Conservation (phyloP, 345 rosid genomes). For the Brassica nigra region DNA sequence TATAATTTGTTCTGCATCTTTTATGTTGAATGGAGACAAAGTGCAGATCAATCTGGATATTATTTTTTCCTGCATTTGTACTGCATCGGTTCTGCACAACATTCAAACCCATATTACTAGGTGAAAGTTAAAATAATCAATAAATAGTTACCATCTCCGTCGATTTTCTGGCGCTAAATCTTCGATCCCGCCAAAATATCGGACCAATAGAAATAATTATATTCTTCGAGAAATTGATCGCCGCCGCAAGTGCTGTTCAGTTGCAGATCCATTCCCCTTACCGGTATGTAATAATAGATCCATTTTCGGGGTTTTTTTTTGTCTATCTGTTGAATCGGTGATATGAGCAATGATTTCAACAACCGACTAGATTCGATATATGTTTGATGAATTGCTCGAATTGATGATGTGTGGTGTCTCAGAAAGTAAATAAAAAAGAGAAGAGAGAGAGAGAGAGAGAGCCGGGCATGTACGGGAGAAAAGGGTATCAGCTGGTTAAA, state of each 20-base stretch:
- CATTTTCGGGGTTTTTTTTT: background rate
- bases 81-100: no score
- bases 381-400: constrained; percentile 43
- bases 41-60: no score
- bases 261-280: background rate
- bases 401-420: background rate
- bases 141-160: background rate
- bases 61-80: no score
- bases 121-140: no score
- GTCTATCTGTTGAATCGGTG: background rate
- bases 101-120: no score
- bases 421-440: background rate
- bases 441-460: background rate
- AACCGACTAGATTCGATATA: background rate
- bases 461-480: constrained; percentile 55
- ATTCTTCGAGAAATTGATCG: background rate
- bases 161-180: background rate
- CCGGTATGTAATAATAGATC: background rate
- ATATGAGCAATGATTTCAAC: background rate
- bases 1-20: no score
- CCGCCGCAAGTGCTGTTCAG: background rate
- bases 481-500: constrained; percentile 56
- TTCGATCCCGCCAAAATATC: background rate
- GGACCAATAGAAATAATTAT: background rate
- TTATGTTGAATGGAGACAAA: no score